Conservation (phyloP, 148 eudicot genomes). For the Camellia sinensis region DNA sequence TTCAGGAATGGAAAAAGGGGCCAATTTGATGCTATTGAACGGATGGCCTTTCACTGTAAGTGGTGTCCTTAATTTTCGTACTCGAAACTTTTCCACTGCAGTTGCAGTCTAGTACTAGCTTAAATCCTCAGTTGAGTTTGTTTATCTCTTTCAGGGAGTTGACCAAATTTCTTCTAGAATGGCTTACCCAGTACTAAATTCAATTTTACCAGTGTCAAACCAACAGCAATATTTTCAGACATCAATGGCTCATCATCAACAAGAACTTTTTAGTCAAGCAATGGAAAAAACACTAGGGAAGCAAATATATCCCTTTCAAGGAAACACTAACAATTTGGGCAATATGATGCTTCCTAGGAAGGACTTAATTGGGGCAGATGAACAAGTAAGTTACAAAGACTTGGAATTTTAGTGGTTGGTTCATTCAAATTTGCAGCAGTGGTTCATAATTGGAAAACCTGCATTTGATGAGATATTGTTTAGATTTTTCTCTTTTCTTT, state of each 20-base stretch:
- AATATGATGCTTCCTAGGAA: conserved; percentile 11
- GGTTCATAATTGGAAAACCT: not conserved
- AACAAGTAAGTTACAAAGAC: conserved; percentile 15
- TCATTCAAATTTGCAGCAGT: not conserved
- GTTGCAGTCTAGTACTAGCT: conserved; percentile 4
- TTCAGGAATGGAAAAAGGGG: conserved; percentile 1
- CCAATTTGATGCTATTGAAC: not conserved
- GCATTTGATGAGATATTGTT: not conserved
- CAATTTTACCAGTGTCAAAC: conserved; percentile 16
- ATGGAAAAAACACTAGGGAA: conserved; percentile 16
- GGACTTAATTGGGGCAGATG: conserved; percentile 14
- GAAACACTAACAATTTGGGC: conserved; percentile 1
- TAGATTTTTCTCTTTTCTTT: not conserved
- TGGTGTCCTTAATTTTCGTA: not conserved
- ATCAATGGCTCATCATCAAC: conserved; percentile 12
- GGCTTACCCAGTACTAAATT: conserved; percentile 20
- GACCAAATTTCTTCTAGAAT: conserved; percentile 19
- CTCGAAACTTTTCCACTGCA: not conserved
- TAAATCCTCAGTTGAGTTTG: not conserved
- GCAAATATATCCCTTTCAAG: conserved; percentile 11
- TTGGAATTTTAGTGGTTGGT: not conserved
- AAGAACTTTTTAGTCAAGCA: conserved; percentile 20
- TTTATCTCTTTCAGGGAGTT: conserved; percentile 27
- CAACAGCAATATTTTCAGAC: not conserved
- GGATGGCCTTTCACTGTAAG: conserved; percentile 4